phyloP scores from a whole-genome alignment of 2,329 filamentous ascomycete species.

The Ophiostoma triangulosporum region DNA sequence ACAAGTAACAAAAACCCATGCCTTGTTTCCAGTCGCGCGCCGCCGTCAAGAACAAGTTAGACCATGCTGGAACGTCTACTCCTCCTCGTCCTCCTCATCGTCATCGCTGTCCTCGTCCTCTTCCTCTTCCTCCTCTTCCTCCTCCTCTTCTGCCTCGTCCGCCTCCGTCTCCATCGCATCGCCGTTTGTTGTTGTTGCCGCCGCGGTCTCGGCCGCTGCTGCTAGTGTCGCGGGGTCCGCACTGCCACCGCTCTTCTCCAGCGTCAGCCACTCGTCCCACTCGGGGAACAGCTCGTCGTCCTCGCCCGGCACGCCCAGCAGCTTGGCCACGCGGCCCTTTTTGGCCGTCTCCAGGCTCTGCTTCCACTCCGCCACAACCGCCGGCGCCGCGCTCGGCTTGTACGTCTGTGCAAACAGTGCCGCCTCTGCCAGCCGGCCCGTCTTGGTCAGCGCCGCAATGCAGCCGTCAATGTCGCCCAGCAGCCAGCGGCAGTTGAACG shows the following conservation, averaged over 20 bases:
- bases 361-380: slow-evolving; percentile 69
- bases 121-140: neutral
- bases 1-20: neutral
- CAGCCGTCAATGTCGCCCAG: slow-evolving; percentile 71
- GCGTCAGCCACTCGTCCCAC: slow-evolving; percentile 78
- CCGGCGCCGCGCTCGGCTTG: slow-evolving; percentile 62
- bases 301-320: slow-evolving; percentile 69
- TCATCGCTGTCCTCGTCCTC: neutral
- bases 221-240: slow-evolving; percentile 12
- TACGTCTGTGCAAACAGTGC: slow-evolving; percentile 92
- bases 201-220: neutral
- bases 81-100: neutral
- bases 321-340: slow-evolving; percentile 71
- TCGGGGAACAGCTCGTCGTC: slow-evolving; percentile 88
- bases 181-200: neutral
- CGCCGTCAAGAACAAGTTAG: neutral
- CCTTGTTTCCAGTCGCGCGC: neutral
- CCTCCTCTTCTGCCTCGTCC: neutral
- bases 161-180: slow-evolving; percentile 35
- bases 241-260: slow-evolving; percentile 57
- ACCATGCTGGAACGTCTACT: neutral
- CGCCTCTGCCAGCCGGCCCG: slow-evolving; percentile 69
- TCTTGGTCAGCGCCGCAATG: slow-evolving; percentile 64
- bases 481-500: slow-evolving; percentile 83
- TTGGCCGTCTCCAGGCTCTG: slow-evolving; percentile 67